phyloP scores from a whole-genome alignment of 495 filamentous ascomycete genomes.

The Echria macrotheca region DNA sequence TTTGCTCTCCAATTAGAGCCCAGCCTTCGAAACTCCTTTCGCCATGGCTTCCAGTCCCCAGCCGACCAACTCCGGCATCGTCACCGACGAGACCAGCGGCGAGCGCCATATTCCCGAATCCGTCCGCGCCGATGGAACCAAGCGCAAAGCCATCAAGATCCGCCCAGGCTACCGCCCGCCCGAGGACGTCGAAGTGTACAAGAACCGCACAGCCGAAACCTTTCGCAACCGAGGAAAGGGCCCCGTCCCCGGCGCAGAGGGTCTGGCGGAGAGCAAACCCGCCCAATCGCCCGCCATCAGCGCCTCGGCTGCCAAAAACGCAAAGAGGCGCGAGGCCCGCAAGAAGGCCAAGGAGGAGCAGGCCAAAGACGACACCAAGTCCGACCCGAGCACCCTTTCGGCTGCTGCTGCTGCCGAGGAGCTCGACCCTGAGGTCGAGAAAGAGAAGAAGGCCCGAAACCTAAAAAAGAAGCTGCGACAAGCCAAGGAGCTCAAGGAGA shows the following conservation, averaged over 20 bases:
- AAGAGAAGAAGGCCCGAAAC: constrained; percentile 86
- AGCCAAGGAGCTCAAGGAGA: constrained; percentile 81
- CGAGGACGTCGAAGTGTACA: constrained; percentile 95
- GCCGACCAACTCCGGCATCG: constrained; percentile 64
- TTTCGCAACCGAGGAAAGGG: constrained; percentile 76
- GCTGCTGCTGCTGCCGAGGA: constrained; percentile 23
- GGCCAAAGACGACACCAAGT: constrained; percentile 18
- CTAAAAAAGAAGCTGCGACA: constrained; percentile 96
- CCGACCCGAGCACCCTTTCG: neutral
- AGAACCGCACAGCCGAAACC: constrained; percentile 80
- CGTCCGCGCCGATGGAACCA: constrained; percentile 76
- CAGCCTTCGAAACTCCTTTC: constrained; percentile 5
- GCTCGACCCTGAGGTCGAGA: constrained; percentile 67
- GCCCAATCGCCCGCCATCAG: constrained; percentile 35
- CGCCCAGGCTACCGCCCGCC: constrained; percentile 90
- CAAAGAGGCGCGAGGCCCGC: constrained; percentile 84
- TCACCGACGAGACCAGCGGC: constrained; percentile 62
- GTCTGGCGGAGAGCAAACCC: constrained; percentile 48
- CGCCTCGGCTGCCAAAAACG: constrained; percentile 72
- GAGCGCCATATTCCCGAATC: constrained; percentile 87
- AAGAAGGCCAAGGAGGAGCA: constrained; percentile 70
- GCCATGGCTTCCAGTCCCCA: constrained; percentile 47
- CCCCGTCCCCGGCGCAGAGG: constrained; percentile 73
- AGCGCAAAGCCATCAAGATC: constrained; percentile 85
- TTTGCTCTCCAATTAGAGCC: too few relatives aligned